These are phyloP conservation scores for Syzygium aromaticum DNA, from an alignment of 345 rosid genomes.

Conservation along the genomic window DNA sequence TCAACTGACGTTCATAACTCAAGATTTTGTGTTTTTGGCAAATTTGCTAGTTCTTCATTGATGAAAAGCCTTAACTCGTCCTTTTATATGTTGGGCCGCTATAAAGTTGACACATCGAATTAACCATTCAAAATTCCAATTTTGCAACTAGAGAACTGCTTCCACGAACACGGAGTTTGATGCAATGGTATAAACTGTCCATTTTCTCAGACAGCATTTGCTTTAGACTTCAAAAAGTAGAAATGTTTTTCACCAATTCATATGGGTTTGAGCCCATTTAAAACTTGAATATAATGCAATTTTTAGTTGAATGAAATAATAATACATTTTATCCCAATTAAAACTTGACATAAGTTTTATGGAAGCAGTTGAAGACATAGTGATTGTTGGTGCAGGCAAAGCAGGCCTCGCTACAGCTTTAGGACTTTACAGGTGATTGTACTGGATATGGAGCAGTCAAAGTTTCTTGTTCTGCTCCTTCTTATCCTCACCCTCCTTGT, in stretches of 20 bases:
- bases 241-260: neutral
- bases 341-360: neutral
- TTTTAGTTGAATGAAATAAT: neutral
- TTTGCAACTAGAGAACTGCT: neutral
- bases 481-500: neutral
- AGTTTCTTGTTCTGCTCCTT: too few relatives aligned
- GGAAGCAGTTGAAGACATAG: constrained; percentile 14
- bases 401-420: constrained; percentile 58
- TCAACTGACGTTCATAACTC: neutral
- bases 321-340: neutral
- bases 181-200: neutral
- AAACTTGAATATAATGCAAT: neutral
- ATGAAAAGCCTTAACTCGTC: neutral
- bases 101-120: neutral
- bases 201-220: neutral
- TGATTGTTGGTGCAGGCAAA: constrained; percentile 62
- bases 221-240: neutral
- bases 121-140: neutral
- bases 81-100: neutral
- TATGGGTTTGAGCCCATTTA: neutral
- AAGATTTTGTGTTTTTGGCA: neutral
- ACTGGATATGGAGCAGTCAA: neutral
- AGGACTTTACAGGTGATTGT: constrained; percentile 46
- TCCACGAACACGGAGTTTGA: neutral
- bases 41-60: neutral